phyloP scores from a whole-genome alignment of 768 basidiomycete genomes.

The Leccinum rimulosum region DNA sequence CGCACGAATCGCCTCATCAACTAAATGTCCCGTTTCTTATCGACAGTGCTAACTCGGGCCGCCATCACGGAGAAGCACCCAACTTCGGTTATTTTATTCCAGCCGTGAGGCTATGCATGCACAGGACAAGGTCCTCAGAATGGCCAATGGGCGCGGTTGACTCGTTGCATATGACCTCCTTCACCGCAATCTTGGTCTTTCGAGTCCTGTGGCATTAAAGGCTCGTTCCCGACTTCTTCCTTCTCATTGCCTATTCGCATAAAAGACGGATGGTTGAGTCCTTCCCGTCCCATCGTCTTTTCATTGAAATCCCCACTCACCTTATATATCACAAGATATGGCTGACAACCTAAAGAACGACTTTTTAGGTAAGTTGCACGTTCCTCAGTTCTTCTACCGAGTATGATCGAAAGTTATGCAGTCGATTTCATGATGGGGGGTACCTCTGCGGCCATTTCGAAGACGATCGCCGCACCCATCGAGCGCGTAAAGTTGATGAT shows the following conservation, averaged over 20 bases:
- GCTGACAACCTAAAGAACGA: slow-evolving; percentile 7
- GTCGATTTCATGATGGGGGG: slow-evolving; percentile 40
- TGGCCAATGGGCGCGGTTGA: background rate
- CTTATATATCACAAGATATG: slow-evolving; percentile 7
- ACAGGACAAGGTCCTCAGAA: background rate
- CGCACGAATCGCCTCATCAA: too few relatives aligned
- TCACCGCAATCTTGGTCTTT: background rate
- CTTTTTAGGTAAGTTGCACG: slow-evolving; percentile 18
- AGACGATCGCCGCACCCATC: slow-evolving; percentile 40
- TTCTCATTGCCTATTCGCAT: slow-evolving; percentile 1
- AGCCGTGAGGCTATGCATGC: background rate
- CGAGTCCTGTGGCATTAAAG: background rate
- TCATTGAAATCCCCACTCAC: slow-evolving; percentile 20
- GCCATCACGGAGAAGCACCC: background rate
- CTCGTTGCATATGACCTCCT: background rate
- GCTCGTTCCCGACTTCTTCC: slow-evolving; percentile 19
- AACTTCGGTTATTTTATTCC: background rate
- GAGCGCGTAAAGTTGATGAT: slow-evolving; percentile 40
- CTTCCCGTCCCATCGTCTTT: background rate
- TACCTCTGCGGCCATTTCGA: slow-evolving; percentile 35
- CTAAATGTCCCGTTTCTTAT: background rate
- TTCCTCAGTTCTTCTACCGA: background rate
- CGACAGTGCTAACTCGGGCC: background rate
- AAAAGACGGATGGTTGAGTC: background rate
- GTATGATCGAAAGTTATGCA: slow-evolving; percentile 12